Base-by-base conservation (phyloP, 495 filamentous ascomycete genomes). In the Ramalina intermedia region DNA sequence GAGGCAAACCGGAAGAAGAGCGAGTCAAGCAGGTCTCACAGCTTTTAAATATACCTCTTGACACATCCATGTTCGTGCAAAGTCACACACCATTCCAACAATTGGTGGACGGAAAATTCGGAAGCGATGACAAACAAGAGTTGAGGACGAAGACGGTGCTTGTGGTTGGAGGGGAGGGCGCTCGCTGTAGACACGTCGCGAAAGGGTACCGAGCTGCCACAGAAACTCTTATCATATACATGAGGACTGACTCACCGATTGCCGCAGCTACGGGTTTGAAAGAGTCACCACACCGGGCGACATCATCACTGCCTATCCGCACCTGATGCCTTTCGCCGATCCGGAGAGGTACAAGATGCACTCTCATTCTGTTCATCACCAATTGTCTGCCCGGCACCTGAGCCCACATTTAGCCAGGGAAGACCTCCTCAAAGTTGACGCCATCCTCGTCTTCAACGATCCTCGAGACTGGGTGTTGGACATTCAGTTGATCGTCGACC, bases 381-480 rank as follows among this genome's bases (percentile, higher is more conserved):
- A 36, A 23, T 27, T 55, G n/a, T 65, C 67, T 18, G 61, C 67
- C 43, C 41, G 47, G 17, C 43, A 38, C 43, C 44, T 51, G 20
- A 38, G 45, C 1, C 58, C 61, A 26, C 59, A 59, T 6, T 45
- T 61, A 13, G 61, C 69, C 50, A 55, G 61, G 0, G 58, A 47
- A 14, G 56, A 70, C 24, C 70, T 69, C 0, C 67, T 87, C 37
- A 82, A 85, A 52, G 77, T 96, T 55, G 81, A 85, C 59, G 87
- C 88, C 16, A 76, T 98, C 42, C 79, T 95, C 59, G 80, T 95
- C 29, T 94, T 82, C 69, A 86, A 90, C 62, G 87, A 94, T 63
- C 85, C 91, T 11, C 76, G 91, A 23, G 90, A 96, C 69, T 96
- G 90, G 89, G 87, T 78, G 7, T 71, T 91, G n/a, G 86, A 94